These are phyloP conservation scores for Verticillium alfalfae DNA, from an alignment of 2,329 filamentous ascomycete species.

Conservation along the genomic window DNA sequence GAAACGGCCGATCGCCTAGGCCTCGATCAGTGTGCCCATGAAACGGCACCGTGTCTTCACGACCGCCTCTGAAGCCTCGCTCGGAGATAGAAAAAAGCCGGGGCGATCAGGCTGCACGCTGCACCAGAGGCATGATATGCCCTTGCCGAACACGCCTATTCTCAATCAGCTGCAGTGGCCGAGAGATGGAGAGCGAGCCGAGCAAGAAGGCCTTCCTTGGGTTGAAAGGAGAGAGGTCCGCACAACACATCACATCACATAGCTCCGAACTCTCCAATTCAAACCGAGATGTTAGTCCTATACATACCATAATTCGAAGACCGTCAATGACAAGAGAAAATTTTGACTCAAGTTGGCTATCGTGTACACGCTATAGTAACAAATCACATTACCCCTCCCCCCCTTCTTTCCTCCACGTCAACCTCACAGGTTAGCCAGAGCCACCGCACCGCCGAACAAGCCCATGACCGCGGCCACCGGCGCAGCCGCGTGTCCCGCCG, in stretches of 20 bases:
- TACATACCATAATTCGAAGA: background rate
- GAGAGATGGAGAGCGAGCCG: background rate
- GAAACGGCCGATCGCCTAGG: no score
- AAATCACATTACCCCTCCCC: background rate
- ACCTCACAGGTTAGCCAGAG: conserved; percentile 7
- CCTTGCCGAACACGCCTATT: no score
- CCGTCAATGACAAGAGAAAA: background rate
- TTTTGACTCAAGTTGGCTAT: background rate
- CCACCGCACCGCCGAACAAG: conserved; percentile 9
- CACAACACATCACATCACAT: background rate
- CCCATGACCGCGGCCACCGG: conserved; percentile 14
- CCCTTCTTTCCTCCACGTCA: no score
- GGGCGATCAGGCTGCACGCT: no score
- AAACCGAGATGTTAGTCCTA: background rate
- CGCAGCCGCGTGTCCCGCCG: conserved; percentile 8
- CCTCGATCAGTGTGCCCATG: no score
- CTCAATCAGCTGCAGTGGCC: no score
- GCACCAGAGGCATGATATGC: no score
- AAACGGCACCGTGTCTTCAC: no score
- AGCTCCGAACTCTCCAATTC: no score
- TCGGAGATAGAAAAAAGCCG: no score
- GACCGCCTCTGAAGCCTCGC: no score
- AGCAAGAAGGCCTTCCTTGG: background rate
- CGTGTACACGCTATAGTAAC: background rate
- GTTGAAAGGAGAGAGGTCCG: no score